These are phyloP conservation scores for Micromonas commoda DNA, from an alignment of 139 green algal genomes.

Conservation along the genomic window DNA sequence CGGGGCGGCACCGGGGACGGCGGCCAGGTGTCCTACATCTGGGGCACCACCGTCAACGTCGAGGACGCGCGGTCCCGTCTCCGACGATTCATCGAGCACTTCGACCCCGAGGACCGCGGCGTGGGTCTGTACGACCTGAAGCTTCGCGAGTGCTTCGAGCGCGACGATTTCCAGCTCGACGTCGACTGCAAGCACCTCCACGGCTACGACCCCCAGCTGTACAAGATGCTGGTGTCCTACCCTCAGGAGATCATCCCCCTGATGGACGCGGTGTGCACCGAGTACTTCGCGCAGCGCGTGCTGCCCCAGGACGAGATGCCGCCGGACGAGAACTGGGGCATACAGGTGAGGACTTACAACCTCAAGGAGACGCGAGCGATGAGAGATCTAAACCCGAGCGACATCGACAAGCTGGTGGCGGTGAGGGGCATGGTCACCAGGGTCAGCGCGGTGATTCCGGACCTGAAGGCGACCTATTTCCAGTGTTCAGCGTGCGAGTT, in stretches of 20 bases:
- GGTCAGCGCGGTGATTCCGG: conserved; percentile 79
- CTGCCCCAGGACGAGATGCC: conserved; percentile 11
- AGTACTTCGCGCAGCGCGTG: background rate
- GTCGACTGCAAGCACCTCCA: conserved; percentile 76
- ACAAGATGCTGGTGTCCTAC: conserved; percentile 72
- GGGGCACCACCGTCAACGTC: conserved; percentile 77
- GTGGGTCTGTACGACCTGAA: background rate
- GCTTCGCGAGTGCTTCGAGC: conserved; percentile 27
- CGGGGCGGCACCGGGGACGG: no score
- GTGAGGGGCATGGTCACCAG: conserved; percentile 94
- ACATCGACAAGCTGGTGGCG: conserved; percentile 83
- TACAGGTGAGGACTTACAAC: conserved; percentile 82
- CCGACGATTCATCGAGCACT: conserved; percentile 62
- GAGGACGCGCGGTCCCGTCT: conserved; percentile 43
- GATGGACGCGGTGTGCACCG: conserved; percentile 37
- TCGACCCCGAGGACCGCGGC: conserved; percentile 33
- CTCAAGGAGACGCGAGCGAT: conserved; percentile 70
- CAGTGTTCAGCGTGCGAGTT: conserved; percentile 41
- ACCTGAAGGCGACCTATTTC: conserved; percentile 63
- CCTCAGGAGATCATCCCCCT: conserved; percentile 56
- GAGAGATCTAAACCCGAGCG: conserved; percentile 87
- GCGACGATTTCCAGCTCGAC: conserved; percentile 57
- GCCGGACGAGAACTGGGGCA: background rate
- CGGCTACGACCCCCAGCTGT: conserved; percentile 60
- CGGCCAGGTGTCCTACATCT: conserved; percentile 73